Evolutionary conservation across 2,329 filamentous ascomycete genomes (phyloP).

Genomic region (Phoma sp.): DNA sequence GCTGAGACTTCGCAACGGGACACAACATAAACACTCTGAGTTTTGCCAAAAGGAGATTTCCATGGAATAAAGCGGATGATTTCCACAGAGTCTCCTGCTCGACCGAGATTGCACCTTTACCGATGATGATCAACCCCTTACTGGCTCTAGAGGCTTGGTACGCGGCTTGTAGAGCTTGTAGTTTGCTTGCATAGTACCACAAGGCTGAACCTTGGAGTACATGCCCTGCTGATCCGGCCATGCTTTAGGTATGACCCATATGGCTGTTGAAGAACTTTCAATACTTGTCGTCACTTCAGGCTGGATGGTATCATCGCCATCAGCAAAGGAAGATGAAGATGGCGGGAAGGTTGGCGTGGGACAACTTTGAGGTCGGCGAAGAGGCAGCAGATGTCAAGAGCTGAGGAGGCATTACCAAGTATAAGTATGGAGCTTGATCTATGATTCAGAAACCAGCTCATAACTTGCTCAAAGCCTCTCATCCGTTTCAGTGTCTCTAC

Average conservation of each 20-base stretch:
- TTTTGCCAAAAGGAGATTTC: neutral
- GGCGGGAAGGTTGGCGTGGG: conserved; percentile 3
- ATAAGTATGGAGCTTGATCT: conserved; percentile 27
- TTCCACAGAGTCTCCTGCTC: neutral
- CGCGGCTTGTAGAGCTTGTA: neutral
- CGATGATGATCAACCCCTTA: neutral
- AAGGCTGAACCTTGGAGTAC: neutral
- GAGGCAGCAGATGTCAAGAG: neutral
- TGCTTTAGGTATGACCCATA: conserved; percentile 2
- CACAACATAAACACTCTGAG: neutral
- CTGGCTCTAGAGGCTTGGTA: neutral
- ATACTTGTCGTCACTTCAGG: conserved; percentile 31
- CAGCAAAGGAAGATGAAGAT: conserved; percentile 26
- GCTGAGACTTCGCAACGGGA: neutral
- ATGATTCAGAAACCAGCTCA: conserved; percentile 29
- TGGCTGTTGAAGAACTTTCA: conserved; percentile 4
- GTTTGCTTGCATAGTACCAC: neutral
- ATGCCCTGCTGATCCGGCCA: conserved; percentile 28
- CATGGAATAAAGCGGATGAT: neutral
- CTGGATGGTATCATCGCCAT: conserved; percentile 24
- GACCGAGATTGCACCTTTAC: neutral
- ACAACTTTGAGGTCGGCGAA: neutral
- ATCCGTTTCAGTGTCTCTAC: conserved; percentile 16
- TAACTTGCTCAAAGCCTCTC: conserved; percentile 36
- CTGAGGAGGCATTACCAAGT: conserved; percentile 4